Base-by-base conservation (phyloP, 345 rosid species). In the Gossypium longicalyx region DNA sequence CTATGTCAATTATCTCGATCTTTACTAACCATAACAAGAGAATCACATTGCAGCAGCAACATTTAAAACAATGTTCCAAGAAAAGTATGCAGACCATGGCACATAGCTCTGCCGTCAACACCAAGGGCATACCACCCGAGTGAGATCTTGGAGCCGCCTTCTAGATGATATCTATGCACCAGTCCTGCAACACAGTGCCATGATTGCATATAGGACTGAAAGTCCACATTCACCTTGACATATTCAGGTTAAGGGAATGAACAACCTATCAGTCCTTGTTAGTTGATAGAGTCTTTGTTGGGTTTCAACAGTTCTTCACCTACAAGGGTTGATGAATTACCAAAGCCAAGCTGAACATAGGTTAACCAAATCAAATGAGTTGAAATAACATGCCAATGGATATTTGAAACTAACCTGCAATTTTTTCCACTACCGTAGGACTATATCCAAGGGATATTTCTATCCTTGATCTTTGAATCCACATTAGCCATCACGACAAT, bases 1-100 rank as follows among this genome's bases (percentile, higher is more conserved):
- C 51, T 20, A 9, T 66, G 53, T 20, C 70, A 66, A 66, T 25
- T 65, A 10, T 66, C 70, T 20, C 70, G 7, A 66, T 66, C 34
- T 66, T 65, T 66, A 2, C 20, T 66, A 20, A 44, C 34, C n/a
- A 20, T 66, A 20, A 20, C 20, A 34, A 19, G 70, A 65, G 17
- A 19, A 11, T 43, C 25, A 11, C 29, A 43, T 65, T 25, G 7
- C 17, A 59, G 64, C 9, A 65, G 34, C 70, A 43, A 44, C 29
- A 43, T 27, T 19, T 19, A 44, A 19, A 19, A 44, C 52, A 44
- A 57, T 19, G 22, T 34, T 44, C 6, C 2, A 10, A 64, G 48
- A 43, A 63, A 63, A 64, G 43, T 41, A 23, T 63, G 20, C 49
- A 38, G 68, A 64, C 15, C 23, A n/a, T n/a, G 48, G 15, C 15